Conservation (phyloP, 164 flowering plant species). For the Vitis riparia region DNA sequence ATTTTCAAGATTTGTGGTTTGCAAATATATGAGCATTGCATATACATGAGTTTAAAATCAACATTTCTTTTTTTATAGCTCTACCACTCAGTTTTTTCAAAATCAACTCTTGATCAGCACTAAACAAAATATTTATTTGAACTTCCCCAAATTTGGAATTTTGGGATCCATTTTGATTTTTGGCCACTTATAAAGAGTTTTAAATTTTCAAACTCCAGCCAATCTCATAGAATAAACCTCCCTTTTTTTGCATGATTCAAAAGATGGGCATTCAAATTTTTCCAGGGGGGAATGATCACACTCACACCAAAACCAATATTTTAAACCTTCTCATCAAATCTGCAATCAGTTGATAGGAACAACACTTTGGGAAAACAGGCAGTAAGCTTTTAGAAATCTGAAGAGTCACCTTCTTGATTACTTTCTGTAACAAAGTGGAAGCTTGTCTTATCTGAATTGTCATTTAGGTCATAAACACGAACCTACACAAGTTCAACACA, state of each 20-base stretch:
- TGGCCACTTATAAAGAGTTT: background rate
- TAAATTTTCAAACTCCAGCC: slow-evolving; percentile 2
- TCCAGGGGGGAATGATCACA: background rate
- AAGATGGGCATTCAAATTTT: background rate
- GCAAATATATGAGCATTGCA: too few relatives aligned
- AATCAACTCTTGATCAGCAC: background rate
- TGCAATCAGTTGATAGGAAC: background rate
- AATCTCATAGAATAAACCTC: background rate
- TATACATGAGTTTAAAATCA: too few relatives aligned
- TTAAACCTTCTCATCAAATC: background rate
- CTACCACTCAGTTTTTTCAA: background rate
- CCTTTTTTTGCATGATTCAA: background rate
- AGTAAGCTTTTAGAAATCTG: too few relatives aligned
- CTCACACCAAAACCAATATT: background rate
- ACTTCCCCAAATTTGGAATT: background rate
- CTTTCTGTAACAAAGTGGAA: slow-evolving; percentile 57
- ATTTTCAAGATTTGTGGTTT: too few relatives aligned
- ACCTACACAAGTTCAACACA: slow-evolving; percentile 46
- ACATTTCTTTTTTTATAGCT: background rate
- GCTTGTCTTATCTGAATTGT: slow-evolving; percentile 34
- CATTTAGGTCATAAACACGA: slow-evolving; percentile 47
- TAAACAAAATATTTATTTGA: background rate
- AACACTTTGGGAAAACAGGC: background rate
- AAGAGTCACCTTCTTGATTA: slow-evolving; percentile 44
- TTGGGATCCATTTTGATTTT: background rate